Evolutionary conservation across 1,284 basidiomycete species (phyloP).

Genomic region (Ustilago tritici): DNA sequence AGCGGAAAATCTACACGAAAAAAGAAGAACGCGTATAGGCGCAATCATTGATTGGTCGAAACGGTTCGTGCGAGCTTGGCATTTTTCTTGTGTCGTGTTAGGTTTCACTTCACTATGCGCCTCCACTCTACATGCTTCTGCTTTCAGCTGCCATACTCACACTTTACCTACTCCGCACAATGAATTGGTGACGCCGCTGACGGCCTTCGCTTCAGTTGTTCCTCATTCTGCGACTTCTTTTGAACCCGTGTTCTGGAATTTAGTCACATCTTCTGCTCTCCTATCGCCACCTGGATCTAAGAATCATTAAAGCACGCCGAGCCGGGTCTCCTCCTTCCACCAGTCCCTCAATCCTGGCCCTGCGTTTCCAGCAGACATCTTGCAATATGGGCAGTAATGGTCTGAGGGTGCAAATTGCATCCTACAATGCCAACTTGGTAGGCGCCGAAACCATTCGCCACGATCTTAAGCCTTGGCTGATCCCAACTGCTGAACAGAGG

Average conservation of each 20-base stretch:
- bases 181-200: slow-evolving; percentile 13
- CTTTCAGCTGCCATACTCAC: slow-evolving; percentile 17
- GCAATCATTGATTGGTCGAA: slow-evolving; percentile 10
- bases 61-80: slow-evolving; percentile 12
- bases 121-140: slow-evolving; percentile 2
- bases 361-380: neutral
- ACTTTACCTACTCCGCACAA: slow-evolving; percentile 9
- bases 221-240: neutral
- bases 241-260: too few relatives aligned
- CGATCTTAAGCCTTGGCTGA: slow-evolving; percentile 67
- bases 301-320: too few relatives aligned
- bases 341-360: neutral
- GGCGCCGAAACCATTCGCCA: slow-evolving; percentile 71
- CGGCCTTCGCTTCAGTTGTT: slow-evolving; percentile 2
- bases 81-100: slow-evolving; percentile 6
- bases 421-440: slow-evolving; percentile 87
- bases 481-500: slow-evolving; percentile 60
- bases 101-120: neutral
- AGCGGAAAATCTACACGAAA: slow-evolving; percentile 10
- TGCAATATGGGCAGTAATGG: slow-evolving; percentile 29
- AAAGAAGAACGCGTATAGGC: slow-evolving; percentile 19
- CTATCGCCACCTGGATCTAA: neutral
- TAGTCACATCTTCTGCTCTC: neutral
- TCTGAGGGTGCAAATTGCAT: slow-evolving; percentile 80
- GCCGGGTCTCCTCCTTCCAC: neutral